Conservation (phyloP, 2,329 filamentous ascomycete species). For the Sporothrix pallida region DNA sequence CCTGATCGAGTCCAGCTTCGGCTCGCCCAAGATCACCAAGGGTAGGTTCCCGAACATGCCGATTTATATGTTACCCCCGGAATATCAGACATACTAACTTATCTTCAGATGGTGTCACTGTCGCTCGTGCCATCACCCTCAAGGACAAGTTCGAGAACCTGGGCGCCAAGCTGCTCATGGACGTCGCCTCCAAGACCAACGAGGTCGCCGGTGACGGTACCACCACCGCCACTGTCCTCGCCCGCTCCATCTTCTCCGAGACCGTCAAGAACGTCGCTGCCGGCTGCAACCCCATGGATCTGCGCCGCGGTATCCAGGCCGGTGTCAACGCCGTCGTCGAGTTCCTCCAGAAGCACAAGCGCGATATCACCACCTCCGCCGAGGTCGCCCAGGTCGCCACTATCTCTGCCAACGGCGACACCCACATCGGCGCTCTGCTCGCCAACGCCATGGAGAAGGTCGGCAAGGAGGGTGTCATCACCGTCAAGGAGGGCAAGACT, state of each 20-base stretch:
- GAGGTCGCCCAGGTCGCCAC: slow-evolving; percentile 98
- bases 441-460: slow-evolving; percentile 99
- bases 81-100: slow-evolving; percentile 12
- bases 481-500: slow-evolving; percentile 99
- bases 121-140: slow-evolving; percentile 86
- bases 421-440: slow-evolving; percentile 92
- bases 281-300: slow-evolving; percentile 99
- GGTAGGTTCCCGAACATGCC: slow-evolving; percentile 60
- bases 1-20: slow-evolving; percentile 96
- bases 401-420: slow-evolving; percentile 96
- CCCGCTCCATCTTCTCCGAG: slow-evolving; percentile 98
- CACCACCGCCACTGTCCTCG: slow-evolving; percentile 95
- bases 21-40: slow-evolving; percentile 99
- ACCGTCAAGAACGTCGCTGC: slow-evolving; percentile 99
- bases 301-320: slow-evolving; percentile 94
- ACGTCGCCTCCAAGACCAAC: slow-evolving; percentile 99
- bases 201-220: slow-evolving; percentile 98
- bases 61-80: too few species aligned
- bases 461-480: slow-evolving; percentile 99
- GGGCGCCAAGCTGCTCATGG: slow-evolving; percentile 92
- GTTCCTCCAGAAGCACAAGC: slow-evolving; percentile 93
- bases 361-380: slow-evolving; percentile 94
- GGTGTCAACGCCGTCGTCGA: slow-evolving; percentile 94
- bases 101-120: slow-evolving; percentile 77
- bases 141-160: slow-evolving; percentile 99